Evolutionary conservation across 805 yeast genomes (phyloP).

Genomic region (Kluyveromyces aestuarii): DNA sequence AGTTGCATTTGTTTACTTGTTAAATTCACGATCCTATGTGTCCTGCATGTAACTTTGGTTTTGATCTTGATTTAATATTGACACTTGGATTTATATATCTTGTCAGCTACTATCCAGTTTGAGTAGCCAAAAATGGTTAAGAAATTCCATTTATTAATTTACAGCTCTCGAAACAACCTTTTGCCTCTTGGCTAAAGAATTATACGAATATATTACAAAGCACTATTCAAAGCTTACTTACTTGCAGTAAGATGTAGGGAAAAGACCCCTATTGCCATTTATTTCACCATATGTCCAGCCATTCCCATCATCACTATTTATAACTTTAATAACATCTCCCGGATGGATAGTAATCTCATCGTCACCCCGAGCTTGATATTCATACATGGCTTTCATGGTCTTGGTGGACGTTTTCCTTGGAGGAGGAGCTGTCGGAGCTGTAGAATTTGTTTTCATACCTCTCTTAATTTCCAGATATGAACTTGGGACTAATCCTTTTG

Average conservation of each 20-base stretch:
- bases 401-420: constrained; percentile 37
- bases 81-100: no score
- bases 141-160: no score
- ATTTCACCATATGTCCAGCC: constrained; percentile 96
- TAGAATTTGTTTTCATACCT: constrained; percentile 8
- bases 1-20: no score
- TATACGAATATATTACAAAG: not conserved
- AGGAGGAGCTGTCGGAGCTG: constrained; percentile 37
- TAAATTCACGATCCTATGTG: no score
- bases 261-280: constrained; percentile 54
- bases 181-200: not conserved
- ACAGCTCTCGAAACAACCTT: not conserved
- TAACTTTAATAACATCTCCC: constrained; percentile 65
- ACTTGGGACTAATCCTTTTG: constrained; percentile 77
- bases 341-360: constrained; percentile 65
- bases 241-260: constrained; percentile 71
- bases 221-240: constrained; percentile 4
- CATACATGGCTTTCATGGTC: constrained; percentile 63
- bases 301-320: constrained; percentile 63
- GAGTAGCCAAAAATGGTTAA: no score
- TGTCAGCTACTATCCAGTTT: not conserved
- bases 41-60: no score
- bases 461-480: constrained; percentile 50
- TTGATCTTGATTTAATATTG: no score
- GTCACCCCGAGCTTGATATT: constrained; percentile 66